phyloP scores from a whole-genome alignment of 1,284 basidiomycete genomes.

The Apiotrichum gamsii region DNA sequence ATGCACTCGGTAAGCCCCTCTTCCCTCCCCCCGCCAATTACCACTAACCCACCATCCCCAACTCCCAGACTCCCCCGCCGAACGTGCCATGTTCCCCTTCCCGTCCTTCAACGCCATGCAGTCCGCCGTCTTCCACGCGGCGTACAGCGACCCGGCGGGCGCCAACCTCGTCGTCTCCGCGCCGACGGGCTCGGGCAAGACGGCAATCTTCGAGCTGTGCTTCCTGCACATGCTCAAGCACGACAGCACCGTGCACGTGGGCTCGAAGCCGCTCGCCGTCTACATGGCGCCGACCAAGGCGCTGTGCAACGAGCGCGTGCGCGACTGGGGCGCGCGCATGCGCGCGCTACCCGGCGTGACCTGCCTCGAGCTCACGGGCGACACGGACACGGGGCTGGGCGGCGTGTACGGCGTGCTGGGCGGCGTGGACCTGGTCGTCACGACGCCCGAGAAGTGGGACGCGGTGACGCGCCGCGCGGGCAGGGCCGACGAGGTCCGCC shows the following conservation, averaged over 20 bases:
- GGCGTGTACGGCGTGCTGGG: constrained; percentile 61
- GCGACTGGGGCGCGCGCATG: constrained; percentile 71
- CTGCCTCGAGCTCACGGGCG: constrained; percentile 89
- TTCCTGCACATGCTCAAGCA: constrained; percentile 68
- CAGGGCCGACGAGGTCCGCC: constrained; percentile 36
- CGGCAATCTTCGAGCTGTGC: constrained; percentile 85
- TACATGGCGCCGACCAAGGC: constrained; percentile 96
- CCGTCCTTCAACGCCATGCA: constrained; percentile 21
- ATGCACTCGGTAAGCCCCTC: too few relatives aligned
- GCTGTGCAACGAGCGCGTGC: constrained; percentile 73
- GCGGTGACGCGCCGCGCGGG: constrained; percentile 65
- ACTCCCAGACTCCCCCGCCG: neutral
- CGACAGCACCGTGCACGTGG: constrained; percentile 44
- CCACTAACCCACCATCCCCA: too few relatives aligned
- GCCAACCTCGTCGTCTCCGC: constrained; percentile 81
- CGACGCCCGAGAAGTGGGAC: constrained; percentile 94
- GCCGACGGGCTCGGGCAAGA: constrained; percentile 88
- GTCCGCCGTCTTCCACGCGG: constrained; percentile 20
- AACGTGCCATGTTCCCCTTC: constrained; percentile 13
- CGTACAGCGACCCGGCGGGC: constrained; percentile 55
- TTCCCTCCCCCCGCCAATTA: too few relatives aligned
- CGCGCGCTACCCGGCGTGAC: constrained; percentile 62
- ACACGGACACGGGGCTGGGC: constrained; percentile 64
- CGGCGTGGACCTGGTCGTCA: constrained; percentile 69
- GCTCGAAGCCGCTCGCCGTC: constrained; percentile 59